These are phyloP conservation scores for Colletotrichum sp. DNA, from an alignment of 2,329 filamentous ascomycete genomes.

Conservation along the genomic window DNA sequence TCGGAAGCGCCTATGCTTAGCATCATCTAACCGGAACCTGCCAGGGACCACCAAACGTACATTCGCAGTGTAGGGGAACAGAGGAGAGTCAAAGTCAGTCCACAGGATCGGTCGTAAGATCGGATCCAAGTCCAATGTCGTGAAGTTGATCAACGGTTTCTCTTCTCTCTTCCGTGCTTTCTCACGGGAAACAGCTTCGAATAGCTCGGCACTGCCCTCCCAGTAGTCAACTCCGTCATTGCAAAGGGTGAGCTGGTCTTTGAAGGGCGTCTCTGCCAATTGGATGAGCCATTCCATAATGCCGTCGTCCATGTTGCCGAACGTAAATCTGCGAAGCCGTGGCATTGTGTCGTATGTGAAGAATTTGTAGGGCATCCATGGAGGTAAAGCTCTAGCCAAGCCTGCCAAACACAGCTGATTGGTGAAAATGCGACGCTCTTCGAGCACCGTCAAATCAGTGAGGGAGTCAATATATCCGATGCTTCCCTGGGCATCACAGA, in stretches of 20 bases:
- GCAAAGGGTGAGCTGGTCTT: background rate
- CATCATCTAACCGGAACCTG: background rate
- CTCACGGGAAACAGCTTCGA: rapidly evolving
- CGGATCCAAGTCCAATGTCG: background rate
- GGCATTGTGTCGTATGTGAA: background rate
- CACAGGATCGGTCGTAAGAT: background rate
- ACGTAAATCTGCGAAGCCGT: background rate
- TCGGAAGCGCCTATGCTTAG: too few species aligned
- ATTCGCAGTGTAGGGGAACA: rapidly evolving
- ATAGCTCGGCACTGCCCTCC: background rate
- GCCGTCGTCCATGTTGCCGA: background rate
- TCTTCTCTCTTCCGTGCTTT: background rate
- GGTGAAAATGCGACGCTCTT: background rate
- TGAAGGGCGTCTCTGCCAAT: background rate
- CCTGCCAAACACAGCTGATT: too few species aligned
- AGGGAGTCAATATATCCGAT: background rate
- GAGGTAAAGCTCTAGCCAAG: too few species aligned
- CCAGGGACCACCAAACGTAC: background rate
- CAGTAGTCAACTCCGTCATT: background rate
- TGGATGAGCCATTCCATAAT: background rate
- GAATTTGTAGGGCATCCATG: background rate
- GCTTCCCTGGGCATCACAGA: rapidly evolving
- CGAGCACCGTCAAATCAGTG: background rate
- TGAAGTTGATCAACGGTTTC: background rate
- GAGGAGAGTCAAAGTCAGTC: rapidly evolving